Evolutionary conservation across 2,329 filamentous ascomycete species (phyloP), one percentile per base, ranked within the genome.

Genomic region (Alternaria tenuissima): DNA sequence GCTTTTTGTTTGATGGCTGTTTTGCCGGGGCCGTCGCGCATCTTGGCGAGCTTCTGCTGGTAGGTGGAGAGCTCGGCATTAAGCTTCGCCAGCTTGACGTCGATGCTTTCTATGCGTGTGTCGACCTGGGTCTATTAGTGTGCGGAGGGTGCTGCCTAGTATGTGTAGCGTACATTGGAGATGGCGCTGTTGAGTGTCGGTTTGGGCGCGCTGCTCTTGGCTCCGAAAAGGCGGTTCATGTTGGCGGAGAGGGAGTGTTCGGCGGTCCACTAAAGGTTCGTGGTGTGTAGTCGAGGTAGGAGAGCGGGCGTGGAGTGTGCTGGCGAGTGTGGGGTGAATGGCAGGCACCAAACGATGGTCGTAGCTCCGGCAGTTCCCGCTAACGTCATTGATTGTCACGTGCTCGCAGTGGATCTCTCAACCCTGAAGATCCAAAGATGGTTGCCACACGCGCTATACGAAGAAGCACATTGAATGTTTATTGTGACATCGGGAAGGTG

Each of bases 171-270:
- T 80, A 95, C 91, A 84, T 92, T 95, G 78, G 84, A 80, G 74
- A 97, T 96, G 70, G 94, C 94, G 71, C 87, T 85, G 81, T 87
- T 88, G 69, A 97, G 91, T 52, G 91, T 94, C 14, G 95, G 93
- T 81, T 98, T 98, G 55, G 95, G 94, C 64, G 89, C 89, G 67
- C 91, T 89, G 81, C 87, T 90, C 82, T 94, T 95, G 71, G 90
- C 87, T 77, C 95, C 95, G 79, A 99, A 99, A 71, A 99, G 86
- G 72, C 95, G 92, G 80, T 99, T 98, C 95, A 99, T 98, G 65
- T 56, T 84, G 80, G 42, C 18, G 20, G 38, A 1, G 9, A 4
- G 14, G 12, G 4, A 4, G 3, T 4, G 14, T 22, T 14, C 16
- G 22, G 22, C 11, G 24, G 8, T 22, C 22, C 20, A 41, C 12